These are phyloP conservation scores for Dentipellis fragilis DNA, from an alignment of 768 basidiomycete genomes.

Conservation along the genomic window DNA sequence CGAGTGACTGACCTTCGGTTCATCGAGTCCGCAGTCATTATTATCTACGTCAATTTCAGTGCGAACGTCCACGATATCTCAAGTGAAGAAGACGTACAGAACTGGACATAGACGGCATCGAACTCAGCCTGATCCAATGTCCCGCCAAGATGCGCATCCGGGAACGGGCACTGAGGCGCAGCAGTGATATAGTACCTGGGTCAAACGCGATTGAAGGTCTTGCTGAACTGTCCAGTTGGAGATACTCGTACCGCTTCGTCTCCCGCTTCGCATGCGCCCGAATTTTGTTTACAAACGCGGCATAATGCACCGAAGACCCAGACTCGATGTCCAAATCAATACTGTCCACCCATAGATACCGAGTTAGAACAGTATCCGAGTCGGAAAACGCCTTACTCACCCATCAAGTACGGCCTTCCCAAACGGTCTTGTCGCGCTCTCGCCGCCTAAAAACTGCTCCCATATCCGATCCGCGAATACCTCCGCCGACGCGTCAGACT, in stretches of 20 bases:
- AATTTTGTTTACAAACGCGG: conserved; percentile 36
- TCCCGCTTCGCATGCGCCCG: conserved; percentile 39
- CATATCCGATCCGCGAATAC: conserved; percentile 60
- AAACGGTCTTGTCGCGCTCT: conserved; percentile 54
- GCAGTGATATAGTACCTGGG: conserved; percentile 56
- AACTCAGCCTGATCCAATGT: conserved; percentile 53
- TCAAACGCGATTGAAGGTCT: neutral
- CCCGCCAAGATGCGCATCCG: conserved; percentile 48
- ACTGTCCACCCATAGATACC: too few species aligned
- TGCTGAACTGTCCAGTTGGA: neutral
- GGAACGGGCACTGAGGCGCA: conserved; percentile 61
- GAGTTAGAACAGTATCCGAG: too few species aligned
- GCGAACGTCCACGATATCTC: neutral
- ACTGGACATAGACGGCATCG: conserved; percentile 69
- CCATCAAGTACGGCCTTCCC: conserved; percentile 65
- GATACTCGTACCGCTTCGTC: conserved; percentile 24
- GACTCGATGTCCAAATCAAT: conserved; percentile 70
- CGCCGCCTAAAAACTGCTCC: conserved; percentile 62
- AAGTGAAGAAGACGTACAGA: conserved; percentile 31
- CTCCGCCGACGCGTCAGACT: conserved; percentile 43
- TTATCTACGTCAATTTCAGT: conserved; percentile 25
- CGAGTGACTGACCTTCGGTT: conserved; percentile 32
- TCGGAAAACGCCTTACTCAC: conserved; percentile 32
- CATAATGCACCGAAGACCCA: conserved; percentile 27
- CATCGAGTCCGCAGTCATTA: conserved; percentile 46